These are phyloP conservation scores for Phoenix dactylifera DNA, from an alignment of 176 grass and related monocot species.

Conservation along the genomic window DNA sequence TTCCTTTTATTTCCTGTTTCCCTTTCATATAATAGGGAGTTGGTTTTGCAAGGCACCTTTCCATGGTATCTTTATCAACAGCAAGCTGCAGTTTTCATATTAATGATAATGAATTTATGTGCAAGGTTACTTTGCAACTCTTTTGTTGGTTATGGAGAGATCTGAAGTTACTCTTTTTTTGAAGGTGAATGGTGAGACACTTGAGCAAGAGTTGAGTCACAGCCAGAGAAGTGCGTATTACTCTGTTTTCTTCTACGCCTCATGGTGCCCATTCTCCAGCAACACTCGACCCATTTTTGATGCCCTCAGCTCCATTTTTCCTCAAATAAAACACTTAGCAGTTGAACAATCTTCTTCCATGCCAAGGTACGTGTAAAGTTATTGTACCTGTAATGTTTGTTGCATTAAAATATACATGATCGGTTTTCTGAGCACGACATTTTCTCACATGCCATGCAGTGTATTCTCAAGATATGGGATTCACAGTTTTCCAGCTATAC, in stretches of 20 bases:
- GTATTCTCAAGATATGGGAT: slow-evolving; percentile 59
- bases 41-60: no score
- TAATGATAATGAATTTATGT: no score
- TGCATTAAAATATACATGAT: no score
- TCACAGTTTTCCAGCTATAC: slow-evolving; percentile 57
- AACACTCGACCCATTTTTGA: slow-evolving; percentile 42
- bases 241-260: slow-evolving; percentile 64
- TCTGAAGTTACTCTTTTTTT: slow-evolving; percentile 3
- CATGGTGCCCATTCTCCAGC: slow-evolving; percentile 84
- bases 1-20: no score
- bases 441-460: slow-evolving; percentile 32
- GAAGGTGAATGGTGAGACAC: slow-evolving; percentile 44
- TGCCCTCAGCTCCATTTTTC: slow-evolving; percentile 81
- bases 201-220: slow-evolving; percentile 25
- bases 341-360: slow-evolving; percentile 64
- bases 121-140: no score
- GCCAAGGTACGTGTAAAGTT: slow-evolving; percentile 32
- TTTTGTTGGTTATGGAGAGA: no score
- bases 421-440: neutral
- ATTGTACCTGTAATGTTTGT: no score
- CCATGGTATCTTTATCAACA: no score
- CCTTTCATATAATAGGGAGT: no score
- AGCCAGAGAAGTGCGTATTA: slow-evolving; percentile 15
- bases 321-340: slow-evolving; percentile 67
- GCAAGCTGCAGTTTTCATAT: no score